These are phyloP conservation scores for Tuber melanosporum DNA, from an alignment of 495 filamentous ascomycete species.

Conservation along the genomic window DNA sequence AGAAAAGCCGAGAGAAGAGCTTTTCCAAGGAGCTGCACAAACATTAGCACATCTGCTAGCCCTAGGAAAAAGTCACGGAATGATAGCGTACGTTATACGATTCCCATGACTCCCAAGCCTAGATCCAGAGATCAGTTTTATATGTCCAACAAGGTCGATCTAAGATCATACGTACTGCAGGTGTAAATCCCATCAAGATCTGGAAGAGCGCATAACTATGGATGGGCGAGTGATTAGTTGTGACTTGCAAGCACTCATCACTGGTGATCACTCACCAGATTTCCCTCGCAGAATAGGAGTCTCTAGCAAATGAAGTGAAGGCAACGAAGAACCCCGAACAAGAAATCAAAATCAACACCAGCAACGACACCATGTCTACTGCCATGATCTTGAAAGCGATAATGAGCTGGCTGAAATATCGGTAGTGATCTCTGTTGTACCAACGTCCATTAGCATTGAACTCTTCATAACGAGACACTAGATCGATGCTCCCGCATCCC, in stretches of 20 bases:
- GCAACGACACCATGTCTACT: too few relatives aligned
- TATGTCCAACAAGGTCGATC: background rate
- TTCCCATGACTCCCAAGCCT: slow-evolving; percentile 55
- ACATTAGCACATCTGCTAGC: slow-evolving; percentile 2
- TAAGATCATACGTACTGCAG: slow-evolving; percentile 53
- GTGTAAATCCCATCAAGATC: slow-evolving; percentile 69
- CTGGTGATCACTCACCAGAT: too few relatives aligned
- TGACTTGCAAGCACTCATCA: slow-evolving; percentile 2
- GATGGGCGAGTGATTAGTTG: slow-evolving; percentile 20
- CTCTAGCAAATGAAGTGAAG: too few relatives aligned
- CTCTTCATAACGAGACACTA: too few relatives aligned
- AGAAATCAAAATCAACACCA: too few relatives aligned
- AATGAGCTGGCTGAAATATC: too few relatives aligned
- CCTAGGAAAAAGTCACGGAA: background rate
- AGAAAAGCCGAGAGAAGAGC: slow-evolving; percentile 70
- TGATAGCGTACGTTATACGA: slow-evolving; percentile 55
- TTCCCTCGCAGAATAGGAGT: too few relatives aligned
- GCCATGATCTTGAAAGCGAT: too few relatives aligned
- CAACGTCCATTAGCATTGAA: too few relatives aligned
- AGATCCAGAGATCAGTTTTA: background rate
- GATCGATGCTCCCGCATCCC: too few relatives aligned
- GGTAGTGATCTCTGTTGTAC: too few relatives aligned
- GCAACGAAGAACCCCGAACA: too few relatives aligned
- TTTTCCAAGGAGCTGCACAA: slow-evolving; percentile 53
- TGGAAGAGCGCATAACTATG: slow-evolving; percentile 62